Conservation (phyloP, 2,329 filamentous ascomycete species). For the Colletotrichum sp. region DNA sequence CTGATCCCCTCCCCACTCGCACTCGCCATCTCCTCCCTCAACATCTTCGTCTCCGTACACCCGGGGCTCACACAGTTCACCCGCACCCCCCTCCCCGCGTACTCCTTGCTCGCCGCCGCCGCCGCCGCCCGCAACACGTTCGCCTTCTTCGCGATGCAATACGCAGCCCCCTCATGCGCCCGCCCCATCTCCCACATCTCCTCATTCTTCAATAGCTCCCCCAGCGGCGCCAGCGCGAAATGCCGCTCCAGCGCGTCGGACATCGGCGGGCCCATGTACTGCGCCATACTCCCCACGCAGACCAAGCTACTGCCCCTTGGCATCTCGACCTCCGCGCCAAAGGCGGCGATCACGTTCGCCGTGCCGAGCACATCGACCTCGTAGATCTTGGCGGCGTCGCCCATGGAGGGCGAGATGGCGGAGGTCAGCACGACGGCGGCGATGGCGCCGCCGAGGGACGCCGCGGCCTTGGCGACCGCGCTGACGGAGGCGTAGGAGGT, state of each 20-base stretch:
- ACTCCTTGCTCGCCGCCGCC: background rate
- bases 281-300: background rate
- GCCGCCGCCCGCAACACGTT: background rate
- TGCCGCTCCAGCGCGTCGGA: background rate
- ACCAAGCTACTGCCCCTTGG: background rate
- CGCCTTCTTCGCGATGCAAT: background rate
- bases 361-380: background rate
- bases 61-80: constrained; percentile 1
- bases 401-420: background rate
- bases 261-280: background rate
- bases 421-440: background rate
- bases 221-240: background rate
- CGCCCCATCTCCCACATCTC: background rate
- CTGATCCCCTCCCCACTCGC: background rate
- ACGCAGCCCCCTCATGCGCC: background rate
- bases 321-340: background rate
- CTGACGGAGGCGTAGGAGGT: background rate
- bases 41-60: constrained; percentile 1
- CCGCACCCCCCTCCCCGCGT: background rate
- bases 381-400: background rate
- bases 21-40: background rate
- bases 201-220: background rate
- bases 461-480: background rate
- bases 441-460: background rate
- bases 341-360: background rate